These are phyloP conservation scores for Cystofilobasidium ferigula DNA, from an alignment of 768 basidiomycete genomes.

Conservation along the genomic window DNA sequence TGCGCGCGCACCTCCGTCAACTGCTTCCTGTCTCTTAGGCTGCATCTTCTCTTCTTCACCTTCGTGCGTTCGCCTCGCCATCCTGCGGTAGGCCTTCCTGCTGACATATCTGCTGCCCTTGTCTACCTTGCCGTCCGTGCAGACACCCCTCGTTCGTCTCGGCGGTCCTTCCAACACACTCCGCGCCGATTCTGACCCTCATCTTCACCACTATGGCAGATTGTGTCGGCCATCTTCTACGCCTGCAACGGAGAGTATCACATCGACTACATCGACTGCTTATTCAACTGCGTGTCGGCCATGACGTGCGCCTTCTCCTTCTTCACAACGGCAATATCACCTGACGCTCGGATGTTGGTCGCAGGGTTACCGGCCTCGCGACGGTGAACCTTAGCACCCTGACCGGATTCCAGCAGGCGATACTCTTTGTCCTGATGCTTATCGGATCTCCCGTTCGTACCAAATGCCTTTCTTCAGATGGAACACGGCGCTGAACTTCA, in stretches of 20 bases:
- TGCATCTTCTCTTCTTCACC: conserved; percentile 24
- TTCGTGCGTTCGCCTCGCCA: conserved; percentile 23
- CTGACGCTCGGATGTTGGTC: not conserved
- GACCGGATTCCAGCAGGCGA: conserved; percentile 36
- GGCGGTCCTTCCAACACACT: not conserved
- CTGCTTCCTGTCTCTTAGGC: not conserved
- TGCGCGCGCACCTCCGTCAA: no score
- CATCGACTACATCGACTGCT: conserved; percentile 38
- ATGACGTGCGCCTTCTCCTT: conserved; percentile 43
- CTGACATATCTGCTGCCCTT: no score
- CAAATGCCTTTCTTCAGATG: not conserved
- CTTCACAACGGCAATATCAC: no score
- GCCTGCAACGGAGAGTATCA: conserved; percentile 28
- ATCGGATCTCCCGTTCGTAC: conserved; percentile 32
- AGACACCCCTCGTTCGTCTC: conserved; percentile 20
- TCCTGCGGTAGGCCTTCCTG: no score
- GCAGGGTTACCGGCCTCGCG: conserved; percentile 46
- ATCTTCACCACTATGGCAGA: not conserved
- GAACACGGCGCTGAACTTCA: not conserved
- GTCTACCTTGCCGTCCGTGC: no score
- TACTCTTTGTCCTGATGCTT: conserved; percentile 58
- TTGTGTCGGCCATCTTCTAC: conserved; percentile 17
- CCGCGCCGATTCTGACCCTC: not conserved
- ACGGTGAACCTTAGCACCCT: conserved; percentile 38
- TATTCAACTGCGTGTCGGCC: conserved; percentile 52